Base-by-base conservation (phyloP, 2,329 filamentous ascomycete species). In the Xylaria sp. region DNA sequence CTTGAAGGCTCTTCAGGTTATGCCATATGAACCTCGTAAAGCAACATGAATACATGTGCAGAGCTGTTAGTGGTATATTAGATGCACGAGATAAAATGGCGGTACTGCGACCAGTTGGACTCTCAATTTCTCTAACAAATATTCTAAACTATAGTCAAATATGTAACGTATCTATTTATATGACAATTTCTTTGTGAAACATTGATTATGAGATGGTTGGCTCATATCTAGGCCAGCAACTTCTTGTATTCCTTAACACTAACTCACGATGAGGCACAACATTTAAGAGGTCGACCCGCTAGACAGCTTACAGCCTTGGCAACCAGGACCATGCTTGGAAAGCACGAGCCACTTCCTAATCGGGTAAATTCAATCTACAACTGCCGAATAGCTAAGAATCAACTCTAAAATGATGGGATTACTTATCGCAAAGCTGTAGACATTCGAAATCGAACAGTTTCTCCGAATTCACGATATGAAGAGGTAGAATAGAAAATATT, bases 171-270 rank as follows among this genome's bases (percentile, higher is more conserved):
- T 33, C 12, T n/a, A 23, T 4, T 8, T 28, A 55, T 42, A 14
- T 25, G 1, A 11, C 3, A 2, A 37, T 57, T 45, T 38, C 2
- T 7, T 15, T 2, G 2, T 4, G 5, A 9, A 25, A 14, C 17
- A 8, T 47, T 8, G 25, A n/a, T 1, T 2, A 33, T 2, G 6
- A 25, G 11, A 15, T 12, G 25, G 25, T 14, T 49, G 33, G 15
- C 11, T 45, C 9, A 8, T 47, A 25, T 14, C 15, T 7, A 47
- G 60, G 11, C 1, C 4, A 52, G 17, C 11, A 4, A 3, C 6
- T 21, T 43, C 3, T 64, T 64, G 64, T 53, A 72, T 40, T 63
- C 40, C 15, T 15, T 72, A 72, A 11, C 70, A 70, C 66, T 67
- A 62, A 70, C 69, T 72, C 69, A 72, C 69, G 15, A 58, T 3